Base-by-base conservation (phyloP, 1,139 yeast genomes). In the Dujonia santamariae region DNA sequence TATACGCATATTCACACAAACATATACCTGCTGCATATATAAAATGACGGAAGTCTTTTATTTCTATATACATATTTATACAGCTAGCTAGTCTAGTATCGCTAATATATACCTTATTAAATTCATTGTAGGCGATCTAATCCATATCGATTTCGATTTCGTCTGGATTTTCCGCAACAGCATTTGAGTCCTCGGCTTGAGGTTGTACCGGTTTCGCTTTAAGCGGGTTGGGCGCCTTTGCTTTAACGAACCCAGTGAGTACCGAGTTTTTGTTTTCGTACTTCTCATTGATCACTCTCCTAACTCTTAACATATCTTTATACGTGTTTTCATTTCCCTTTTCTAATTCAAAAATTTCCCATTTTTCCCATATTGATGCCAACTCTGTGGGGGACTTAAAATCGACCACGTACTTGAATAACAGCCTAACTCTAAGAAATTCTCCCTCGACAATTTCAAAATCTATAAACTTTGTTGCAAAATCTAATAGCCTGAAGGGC, bases 311-410 rank as follows among this genome's bases (percentile, higher is more conserved):
- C 90, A 87, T 83, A 12, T 80, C 83, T 47, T 84, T 87, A 55
- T 75, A 87, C 0, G 85, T 75, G 2, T 67, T 69, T 48, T 85
- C 95, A 41, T 73, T 64, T 2, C 97, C 97, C 52, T 75, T 49
- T 14, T 73, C 66, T 26, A 85, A 54, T 51, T 88, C 97, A 54
- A 87, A 86, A 9, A 63, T 56, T 38, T 80, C 83, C 95, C 96
- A 88, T 28, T 59, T 56, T 1, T 58, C 56, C 90, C 90, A 83
- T 7, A 74, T 53, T 4, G 53, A 55, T 44, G 55, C 49, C 17
- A 37, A 45, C 30, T 42, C 56, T 6, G 25, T n/a, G 4, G 40
- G 41, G 9, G 37, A 34, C 8, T 50, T 42, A 19, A 59, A 45
- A 9, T 47, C 40, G 4, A 54, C 31, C 61, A 67, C 34, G 43